Base-by-base conservation (phyloP, 495 filamentous ascomycete species). In the Aspergillus taichungensis region DNA sequence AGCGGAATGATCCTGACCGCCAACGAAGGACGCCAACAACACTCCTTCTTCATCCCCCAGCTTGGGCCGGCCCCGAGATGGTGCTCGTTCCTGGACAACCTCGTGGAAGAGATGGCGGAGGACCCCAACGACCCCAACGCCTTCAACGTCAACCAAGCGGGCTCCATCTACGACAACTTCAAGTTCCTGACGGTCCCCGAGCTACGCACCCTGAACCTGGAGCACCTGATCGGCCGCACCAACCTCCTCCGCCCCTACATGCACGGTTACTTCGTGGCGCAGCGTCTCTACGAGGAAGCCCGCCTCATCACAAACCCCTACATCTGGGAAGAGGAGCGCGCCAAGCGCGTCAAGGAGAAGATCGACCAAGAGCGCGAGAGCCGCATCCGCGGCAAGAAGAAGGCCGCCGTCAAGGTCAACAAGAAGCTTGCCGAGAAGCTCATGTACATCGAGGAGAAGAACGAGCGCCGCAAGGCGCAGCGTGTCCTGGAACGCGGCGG, bases 101-200 rank as follows among this genome's bases (percentile, higher is more conserved):
- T 98, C 41, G 94, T 95, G 11, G 94, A 99, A 63, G 94, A 99
- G 60, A 96, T 99, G 87, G 91, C 90, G 3, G 90, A 94, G 59
- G 76, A 82, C 46, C 71, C 69, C 10, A 77, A 79, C 52, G 84
- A 87, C 51, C 82, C 84, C 3, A 80, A 78, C 49, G 77, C 80
- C 6, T 87, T 79, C 53, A 68, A 53, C 40, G 61, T 58, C 33
- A 59, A 64, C 28, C 64, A 70, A 30, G 62, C 63, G 28, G 80
- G 83, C 30, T 80, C 89, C 49, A 84, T 94, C 10, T 99, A 96
- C 69, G 94, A 97, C 63, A 96, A 97, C 62, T 97, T 86, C 78
- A 96, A 95, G 62, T 97, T 99, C 79, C 71, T 99, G 45, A 94
- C 91, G 5, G 59, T 84, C 40, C 78, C 84, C 30, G 86, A 97